A percentile compares a stretch with the other conserved stretches of the same genome.
Evolutionary conservation across 163 green algal species (phyloP).

Genomic region (Smithsoniella earleae): DNA sequence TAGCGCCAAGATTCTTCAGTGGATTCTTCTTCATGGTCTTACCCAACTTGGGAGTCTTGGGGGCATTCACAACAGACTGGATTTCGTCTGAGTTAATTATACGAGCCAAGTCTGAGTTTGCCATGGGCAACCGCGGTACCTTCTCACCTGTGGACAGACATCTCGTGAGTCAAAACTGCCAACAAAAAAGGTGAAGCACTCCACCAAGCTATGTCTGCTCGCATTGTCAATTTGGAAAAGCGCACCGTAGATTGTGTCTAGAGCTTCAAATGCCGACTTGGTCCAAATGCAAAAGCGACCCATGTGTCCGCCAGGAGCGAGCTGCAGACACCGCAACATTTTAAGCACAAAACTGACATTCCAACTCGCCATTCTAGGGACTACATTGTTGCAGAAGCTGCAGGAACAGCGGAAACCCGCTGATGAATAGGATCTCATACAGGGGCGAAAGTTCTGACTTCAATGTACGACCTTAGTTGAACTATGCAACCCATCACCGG

Average conservation of each 20-base stretch:
- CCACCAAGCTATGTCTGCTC: slow-evolving; percentile 69
- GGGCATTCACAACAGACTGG: slow-evolving; percentile 73
- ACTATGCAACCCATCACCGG: too few species aligned
- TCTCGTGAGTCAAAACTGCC: too few species aligned
- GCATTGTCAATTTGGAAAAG: too few species aligned
- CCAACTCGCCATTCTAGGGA: too few species aligned
- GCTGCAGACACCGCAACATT: slow-evolving; percentile 59
- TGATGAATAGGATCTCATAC: slow-evolving; percentile 4
- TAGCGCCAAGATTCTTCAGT: slow-evolving; percentile 87
- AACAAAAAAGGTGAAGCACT: too few species aligned
- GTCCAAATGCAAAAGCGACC: slow-evolving; percentile 98
- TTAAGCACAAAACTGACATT: slow-evolving; percentile 19
- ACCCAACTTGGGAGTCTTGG: slow-evolving; percentile 49
- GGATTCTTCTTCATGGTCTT: slow-evolving; percentile 96
- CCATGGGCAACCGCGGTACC: slow-evolving; percentile 78
- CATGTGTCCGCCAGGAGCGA: slow-evolving; percentile 93
- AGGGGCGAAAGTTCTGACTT: too few species aligned
- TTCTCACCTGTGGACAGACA: too few species aligned
- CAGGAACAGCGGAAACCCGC: neutral
- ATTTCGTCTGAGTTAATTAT: slow-evolving; percentile 98
- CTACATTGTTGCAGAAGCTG: neutral
- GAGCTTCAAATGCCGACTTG: slow-evolving; percentile 81
- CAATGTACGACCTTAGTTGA: too few species aligned
- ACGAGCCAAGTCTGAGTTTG: slow-evolving; percentile 85
- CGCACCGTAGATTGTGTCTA: slow-evolving; percentile 86